Evolutionary conservation across 208 protist genomes (phyloP).

Genomic region (Leishmania aethiopica): DNA sequence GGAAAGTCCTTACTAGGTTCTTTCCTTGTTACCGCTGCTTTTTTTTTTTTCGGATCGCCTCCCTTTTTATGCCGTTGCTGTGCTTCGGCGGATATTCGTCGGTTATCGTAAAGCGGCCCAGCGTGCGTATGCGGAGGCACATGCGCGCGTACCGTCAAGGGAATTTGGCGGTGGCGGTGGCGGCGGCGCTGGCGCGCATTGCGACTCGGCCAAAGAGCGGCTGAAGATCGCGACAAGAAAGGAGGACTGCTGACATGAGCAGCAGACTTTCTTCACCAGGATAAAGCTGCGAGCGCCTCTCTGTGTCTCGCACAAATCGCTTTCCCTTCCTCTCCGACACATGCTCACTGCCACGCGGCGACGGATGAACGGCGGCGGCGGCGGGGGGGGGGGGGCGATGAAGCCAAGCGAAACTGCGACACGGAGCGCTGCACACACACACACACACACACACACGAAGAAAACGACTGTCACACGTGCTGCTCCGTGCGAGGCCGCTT

Average conservation of each 20-base stretch:
- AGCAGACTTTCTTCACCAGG: not conserved
- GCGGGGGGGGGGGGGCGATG: not conserved
- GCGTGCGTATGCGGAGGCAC: not conserved
- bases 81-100: not conserved
- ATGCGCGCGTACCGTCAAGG: not conserved
- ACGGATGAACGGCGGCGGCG: not conserved
- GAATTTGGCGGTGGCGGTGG: not conserved
- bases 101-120: not conserved
- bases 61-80: not conserved
- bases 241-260: not conserved
- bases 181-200: not conserved
- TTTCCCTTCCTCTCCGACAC: not conserved
- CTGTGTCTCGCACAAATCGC: not conserved
- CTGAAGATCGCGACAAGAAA: not conserved
- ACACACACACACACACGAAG: not conserved
- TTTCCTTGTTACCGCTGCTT: not conserved
- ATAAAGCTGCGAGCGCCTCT: not conserved
- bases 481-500: slow-evolving; percentile 6
- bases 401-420: not conserved
- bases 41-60: not conserved
- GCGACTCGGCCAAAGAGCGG: not conserved
- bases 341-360: not conserved
- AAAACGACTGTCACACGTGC: not conserved
- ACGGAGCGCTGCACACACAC: not conserved
- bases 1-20: not conserved